Evolutionary conservation across 139 green algal genomes (phyloP).

Genomic region (Picochlorum sp.): DNA sequence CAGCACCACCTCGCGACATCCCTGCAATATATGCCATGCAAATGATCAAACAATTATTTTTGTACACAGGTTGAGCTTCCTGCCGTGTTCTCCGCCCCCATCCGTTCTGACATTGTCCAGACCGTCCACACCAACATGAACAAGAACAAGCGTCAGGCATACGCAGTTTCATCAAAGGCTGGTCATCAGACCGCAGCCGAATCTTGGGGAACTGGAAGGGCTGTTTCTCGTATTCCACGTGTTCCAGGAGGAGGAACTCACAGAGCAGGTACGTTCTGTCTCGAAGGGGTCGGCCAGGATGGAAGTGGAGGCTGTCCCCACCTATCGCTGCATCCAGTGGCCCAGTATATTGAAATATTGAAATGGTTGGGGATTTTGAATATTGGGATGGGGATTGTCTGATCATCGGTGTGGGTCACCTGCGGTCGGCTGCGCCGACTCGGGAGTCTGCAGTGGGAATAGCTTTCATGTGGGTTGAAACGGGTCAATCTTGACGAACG

Average conservation of each 20-base stretch:
- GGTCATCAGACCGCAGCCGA: conserved; percentile 96
- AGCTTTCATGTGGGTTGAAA: too few species aligned
- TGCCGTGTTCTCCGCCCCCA: conserved; percentile 82
- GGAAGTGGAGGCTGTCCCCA: not conserved
- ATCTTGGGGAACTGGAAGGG: conserved; percentile 97
- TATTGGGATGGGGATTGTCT: not conserved
- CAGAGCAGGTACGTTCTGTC: conserved; percentile 50
- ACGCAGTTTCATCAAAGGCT: conserved; percentile 85
- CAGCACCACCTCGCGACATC: too few species aligned
- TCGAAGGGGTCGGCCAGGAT: not conserved
- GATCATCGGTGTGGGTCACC: not conserved
- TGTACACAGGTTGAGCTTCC: conserved; percentile 65
- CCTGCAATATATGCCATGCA: not conserved
- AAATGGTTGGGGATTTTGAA: not conserved
- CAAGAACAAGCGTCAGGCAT: conserved; percentile 97
- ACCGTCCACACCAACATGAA: conserved; percentile 84
- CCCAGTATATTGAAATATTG: too few species aligned
- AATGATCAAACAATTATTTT: not conserved
- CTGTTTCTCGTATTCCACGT: conserved; percentile 99
- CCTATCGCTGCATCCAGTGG: too few species aligned
- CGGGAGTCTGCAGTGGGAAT: not conserved
- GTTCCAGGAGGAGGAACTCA: conserved; percentile 94
- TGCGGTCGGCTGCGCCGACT: not conserved
- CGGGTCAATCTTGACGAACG: too few species aligned
- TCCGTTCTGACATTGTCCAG: conserved; percentile 85